These are phyloP conservation scores for Phyllosticta citriasiana DNA, from an alignment of 2,329 filamentous ascomycete genomes.

Conservation along the genomic window DNA sequence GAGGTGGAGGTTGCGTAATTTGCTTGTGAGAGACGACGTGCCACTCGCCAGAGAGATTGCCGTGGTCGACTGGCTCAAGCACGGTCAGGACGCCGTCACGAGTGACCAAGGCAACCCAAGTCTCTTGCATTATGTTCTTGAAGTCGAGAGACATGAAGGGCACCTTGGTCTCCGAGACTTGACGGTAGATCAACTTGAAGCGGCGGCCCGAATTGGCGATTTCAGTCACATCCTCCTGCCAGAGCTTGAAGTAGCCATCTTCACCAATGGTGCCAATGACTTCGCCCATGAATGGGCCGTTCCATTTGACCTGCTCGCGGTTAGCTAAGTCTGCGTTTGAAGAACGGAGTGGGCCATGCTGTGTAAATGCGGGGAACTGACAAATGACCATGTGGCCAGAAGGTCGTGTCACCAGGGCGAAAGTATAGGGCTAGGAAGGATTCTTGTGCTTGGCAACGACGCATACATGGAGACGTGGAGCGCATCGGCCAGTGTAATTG, in stretches of 20 bases:
- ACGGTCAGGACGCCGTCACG: conserved; percentile 71
- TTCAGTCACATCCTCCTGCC: conserved; percentile 81
- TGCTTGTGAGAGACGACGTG: conserved; percentile 64
- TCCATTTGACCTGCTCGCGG: conserved; percentile 68
- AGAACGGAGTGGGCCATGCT: no score
- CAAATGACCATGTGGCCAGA: conserved; percentile 11
- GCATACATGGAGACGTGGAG: not conserved
- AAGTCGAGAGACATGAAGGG: conserved; percentile 73
- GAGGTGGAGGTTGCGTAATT: conserved; percentile 54
- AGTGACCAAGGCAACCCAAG: conserved; percentile 75
- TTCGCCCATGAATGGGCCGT: conserved; percentile 80
- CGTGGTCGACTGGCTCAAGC: conserved; percentile 76
- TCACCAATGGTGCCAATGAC: conserved; percentile 80
- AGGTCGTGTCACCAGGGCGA: no score
- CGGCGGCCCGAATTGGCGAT: conserved; percentile 63
- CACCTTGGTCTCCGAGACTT: conserved; percentile 56
- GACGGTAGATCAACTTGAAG: conserved; percentile 61
- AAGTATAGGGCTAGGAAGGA: not conserved
- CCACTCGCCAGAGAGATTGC: conserved; percentile 64
- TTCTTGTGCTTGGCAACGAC: not conserved
- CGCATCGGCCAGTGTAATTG: no score
- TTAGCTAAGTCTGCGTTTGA: not conserved
- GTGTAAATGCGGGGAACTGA: not conserved
- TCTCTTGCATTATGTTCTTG: conserved; percentile 74
- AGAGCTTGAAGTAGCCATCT: conserved; percentile 83